phyloP scores from a whole-genome alignment of 148 eudicot genomes.

The Fagopyrum tataricum region DNA sequence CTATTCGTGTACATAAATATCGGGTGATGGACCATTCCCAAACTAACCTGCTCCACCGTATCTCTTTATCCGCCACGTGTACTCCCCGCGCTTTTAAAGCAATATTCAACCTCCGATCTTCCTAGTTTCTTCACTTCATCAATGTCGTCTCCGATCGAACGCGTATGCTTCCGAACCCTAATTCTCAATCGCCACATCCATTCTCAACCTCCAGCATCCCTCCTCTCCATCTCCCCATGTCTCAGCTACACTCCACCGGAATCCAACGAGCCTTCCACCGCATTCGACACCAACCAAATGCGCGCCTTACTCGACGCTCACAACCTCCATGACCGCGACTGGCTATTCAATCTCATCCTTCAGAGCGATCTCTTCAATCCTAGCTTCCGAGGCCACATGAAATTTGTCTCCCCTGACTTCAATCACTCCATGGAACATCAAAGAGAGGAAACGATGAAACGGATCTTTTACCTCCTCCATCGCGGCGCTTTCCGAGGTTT shows the following conservation, averaged over 20 bases:
- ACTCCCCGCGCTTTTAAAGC: neutral
- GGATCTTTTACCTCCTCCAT: conserved; percentile 43
- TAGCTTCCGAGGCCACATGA: conserved; percentile 33
- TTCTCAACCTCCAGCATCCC: neutral
- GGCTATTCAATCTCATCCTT: conserved; percentile 47
- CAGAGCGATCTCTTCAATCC: conserved; percentile 54
- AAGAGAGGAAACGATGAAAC: conserved; percentile 54
- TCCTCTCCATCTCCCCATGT: conserved; percentile 31
- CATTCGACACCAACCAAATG: conserved; percentile 40
- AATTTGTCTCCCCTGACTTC: conserved; percentile 52
- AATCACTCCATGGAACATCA: conserved; percentile 77
- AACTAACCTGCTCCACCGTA: too few relatives aligned
- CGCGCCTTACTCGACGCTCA: conserved; percentile 53
- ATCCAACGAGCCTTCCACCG: neutral
- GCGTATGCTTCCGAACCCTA: conserved; percentile 37
- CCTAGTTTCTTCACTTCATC: neutral
- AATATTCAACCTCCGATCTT: neutral
- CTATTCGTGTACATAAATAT: too few relatives aligned
- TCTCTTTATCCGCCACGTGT: neutral
- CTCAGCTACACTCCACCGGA: conserved; percentile 58
- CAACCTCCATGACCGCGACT: conserved; percentile 54
- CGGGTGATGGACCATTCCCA: too few relatives aligned
- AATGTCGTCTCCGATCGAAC: conserved; percentile 27
- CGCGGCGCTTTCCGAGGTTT: conserved; percentile 56
- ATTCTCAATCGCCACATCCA: conserved; percentile 51